Evolutionary conservation across 2,329 filamentous ascomycete species (phyloP), one percentile per base, ranked within the genome.

Genomic region (Didymella arachidicola): DNA sequence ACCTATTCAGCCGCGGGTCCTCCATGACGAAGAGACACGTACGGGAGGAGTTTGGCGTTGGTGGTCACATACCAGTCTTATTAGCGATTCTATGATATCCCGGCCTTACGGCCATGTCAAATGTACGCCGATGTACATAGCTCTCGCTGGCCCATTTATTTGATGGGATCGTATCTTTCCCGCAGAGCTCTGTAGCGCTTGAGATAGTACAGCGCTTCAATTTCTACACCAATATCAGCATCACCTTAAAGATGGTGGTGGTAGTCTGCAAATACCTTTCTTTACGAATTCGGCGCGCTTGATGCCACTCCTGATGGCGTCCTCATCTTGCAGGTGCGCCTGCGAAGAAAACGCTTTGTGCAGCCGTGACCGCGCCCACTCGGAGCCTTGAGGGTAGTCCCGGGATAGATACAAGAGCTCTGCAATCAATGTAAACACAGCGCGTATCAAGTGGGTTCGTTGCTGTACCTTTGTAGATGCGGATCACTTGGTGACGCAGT

Each of bases 131-230:
- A 29, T 18, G 7, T n/a, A 32, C 10, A 36, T 26, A 43, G 41
- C 22, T 19, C 34, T 2, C 32, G 12, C 19, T 18, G n/a, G 16
- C 36, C 38, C 10, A 8, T 7, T 26, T 16, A 43, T 26, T 18
- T 7, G 43, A 30, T 34, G 30, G 58, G 51, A 64, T 87, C 84
- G 79, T 97, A 97, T 73, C 92, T 84, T 79, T 95, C 89, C 72
- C 89, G 88, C 71, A 97, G 80, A 26, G 91, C 87, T 68, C 94
- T 89, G 80, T 97, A 97, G 75, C 91, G 86, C 82, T 96, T 97
- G 70, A 97, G 82, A 80, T 95, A 96, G 78, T 96, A 96, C 75
- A 57, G 25, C 10, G 53, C 53, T 46, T 57, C 53, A 26, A 57
- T 57, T 51, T 57, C 53, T 57, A n/a, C 4, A 14, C n/a, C 14